phyloP scores from a whole-genome alignment of 441 rosid species.

The Euphorbia schlechtendalii region DNA sequence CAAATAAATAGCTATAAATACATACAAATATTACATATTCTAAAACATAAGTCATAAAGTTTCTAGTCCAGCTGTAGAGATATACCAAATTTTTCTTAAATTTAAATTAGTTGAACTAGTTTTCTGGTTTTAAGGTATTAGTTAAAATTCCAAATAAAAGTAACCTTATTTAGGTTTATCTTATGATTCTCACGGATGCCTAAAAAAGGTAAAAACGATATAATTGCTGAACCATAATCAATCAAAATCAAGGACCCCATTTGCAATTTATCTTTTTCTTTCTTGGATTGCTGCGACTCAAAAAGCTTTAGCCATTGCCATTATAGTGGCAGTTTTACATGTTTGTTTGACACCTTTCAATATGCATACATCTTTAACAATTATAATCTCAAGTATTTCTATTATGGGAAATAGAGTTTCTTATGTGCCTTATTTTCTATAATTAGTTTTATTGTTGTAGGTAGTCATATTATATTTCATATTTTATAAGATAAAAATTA shows the following conservation, averaged over 20 bases:
- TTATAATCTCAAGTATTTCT: no score
- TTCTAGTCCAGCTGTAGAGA: constrained; percentile 8
- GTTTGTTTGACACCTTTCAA: constrained; percentile 9
- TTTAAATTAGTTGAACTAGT: not conserved
- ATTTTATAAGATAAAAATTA: no score
- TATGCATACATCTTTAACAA: constrained; percentile 10
- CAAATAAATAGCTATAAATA: not conserved
- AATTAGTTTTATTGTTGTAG: no score
- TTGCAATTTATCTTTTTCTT: not conserved
- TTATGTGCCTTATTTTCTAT: constrained; percentile 4
- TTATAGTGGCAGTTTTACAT: constrained; percentile 16
- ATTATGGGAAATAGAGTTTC: no score
- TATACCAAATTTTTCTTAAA: not conserved
- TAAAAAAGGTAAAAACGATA: constrained; percentile 13
- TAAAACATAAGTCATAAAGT: not conserved
- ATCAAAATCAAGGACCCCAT: constrained; percentile 13
- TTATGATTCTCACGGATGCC: constrained; percentile 17
- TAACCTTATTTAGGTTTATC: constrained; percentile 25
- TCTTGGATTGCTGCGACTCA: not conserved
- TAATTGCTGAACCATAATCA: constrained; percentile 20
- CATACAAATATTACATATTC: not conserved
- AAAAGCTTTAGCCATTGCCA: not conserved
- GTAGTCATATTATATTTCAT: no score
- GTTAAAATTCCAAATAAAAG: constrained; percentile 28
- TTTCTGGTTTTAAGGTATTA: constrained; percentile 6